Evolutionary conservation across 345 rosid species (phyloP), one percentile per base, ranked within the genome.

Genomic region (Dimocarpus longan): DNA sequence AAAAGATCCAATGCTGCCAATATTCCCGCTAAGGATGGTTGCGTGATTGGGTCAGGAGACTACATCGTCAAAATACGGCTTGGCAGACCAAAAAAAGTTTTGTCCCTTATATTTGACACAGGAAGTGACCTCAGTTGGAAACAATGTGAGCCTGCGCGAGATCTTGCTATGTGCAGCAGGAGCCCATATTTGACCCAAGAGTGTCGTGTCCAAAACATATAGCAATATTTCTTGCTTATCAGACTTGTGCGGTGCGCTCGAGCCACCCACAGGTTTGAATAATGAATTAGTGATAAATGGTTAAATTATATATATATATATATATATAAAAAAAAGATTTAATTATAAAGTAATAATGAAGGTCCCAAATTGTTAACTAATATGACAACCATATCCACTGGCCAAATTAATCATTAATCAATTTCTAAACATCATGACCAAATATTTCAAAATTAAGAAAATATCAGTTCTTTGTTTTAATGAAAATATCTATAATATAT

Each of bases 41-140:
- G 84, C 59, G 74, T 80, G 0, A 40, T 91, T 8, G 97, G 93
- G 0, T 42, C 92, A 1, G 90, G 90, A 7, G 86, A 90, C 79
- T 92, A 78, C 74, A 40, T 92, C 5, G 93, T 90, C 0, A 83
- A 87, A 0, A 88, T 92, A 57, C 92, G 92, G 46, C 63, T 92
- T 15, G 97, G 95, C 48, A 83, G 86, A 11, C 97, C 97, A 0
- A 89, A 87, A 40, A 79, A 78, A 42, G 86, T 85, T 0, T 39
- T 86, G 0, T 78, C 91, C 18, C 86, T 92, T 59, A 79, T 87
- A 42, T 91, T 90, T 24, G 97, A 91, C 75, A 91, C 95, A 0
- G 95, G 95, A 9, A 90, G 97, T 43, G 95, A 90, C 76, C 74
- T 91, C 68, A 88, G 95, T 0, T 91, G 97, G 95, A 90, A 89